Evolutionary conservation across 768 basidiomycete species (phyloP).

Genomic region (Amanita thiersii): DNA sequence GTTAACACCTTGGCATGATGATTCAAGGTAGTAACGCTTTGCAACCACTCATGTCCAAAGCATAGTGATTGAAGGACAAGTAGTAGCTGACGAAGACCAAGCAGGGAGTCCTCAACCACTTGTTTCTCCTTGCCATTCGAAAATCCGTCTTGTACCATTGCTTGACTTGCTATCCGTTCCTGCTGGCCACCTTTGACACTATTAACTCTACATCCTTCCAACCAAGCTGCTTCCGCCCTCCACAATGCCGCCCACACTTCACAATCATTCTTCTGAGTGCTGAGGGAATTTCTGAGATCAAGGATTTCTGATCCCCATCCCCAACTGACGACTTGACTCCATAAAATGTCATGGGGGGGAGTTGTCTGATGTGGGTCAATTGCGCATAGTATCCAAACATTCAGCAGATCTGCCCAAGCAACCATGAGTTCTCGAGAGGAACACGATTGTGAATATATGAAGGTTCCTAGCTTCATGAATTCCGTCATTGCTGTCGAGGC

Average conservation of each 20-base stretch:
- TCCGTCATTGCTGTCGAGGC: conserved; percentile 55
- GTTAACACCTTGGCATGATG: conserved; percentile 29
- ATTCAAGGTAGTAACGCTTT: conserved; percentile 23
- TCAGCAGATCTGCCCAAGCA: conserved; percentile 54
- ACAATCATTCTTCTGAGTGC: conserved; percentile 23
- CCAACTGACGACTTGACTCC: conserved; percentile 82
- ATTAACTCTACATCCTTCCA: conserved; percentile 74
- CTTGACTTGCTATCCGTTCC: conserved; percentile 42
- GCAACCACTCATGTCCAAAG: conserved; percentile 8
- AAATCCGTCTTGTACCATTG: conserved; percentile 31
- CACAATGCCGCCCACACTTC: conserved; percentile 42
- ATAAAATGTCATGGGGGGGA: conserved; percentile 80
- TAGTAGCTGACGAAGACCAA: conserved; percentile 23
- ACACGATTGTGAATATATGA: conserved; percentile 31
- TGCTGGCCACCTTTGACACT: conserved; percentile 53
- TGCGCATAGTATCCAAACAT: conserved; percentile 75
- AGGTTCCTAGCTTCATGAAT: conserved; percentile 42
- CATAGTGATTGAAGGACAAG: conserved; percentile 11
- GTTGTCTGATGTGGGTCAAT: conserved; percentile 87
- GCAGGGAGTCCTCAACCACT: conserved; percentile 28
- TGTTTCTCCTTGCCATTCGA: conserved; percentile 24
- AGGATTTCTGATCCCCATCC: conserved; percentile 59
- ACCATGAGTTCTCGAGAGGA: conserved; percentile 26
- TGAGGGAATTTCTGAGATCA: conserved; percentile 27
- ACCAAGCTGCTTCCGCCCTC: conserved; percentile 55